A percentile compares a stretch with the other conserved stretches of the same genome.
These are phyloP conservation scores for Myriosclerotinia duriaeana DNA, from an alignment of 2,329 filamentous ascomycete species.

Conservation along the genomic window DNA sequence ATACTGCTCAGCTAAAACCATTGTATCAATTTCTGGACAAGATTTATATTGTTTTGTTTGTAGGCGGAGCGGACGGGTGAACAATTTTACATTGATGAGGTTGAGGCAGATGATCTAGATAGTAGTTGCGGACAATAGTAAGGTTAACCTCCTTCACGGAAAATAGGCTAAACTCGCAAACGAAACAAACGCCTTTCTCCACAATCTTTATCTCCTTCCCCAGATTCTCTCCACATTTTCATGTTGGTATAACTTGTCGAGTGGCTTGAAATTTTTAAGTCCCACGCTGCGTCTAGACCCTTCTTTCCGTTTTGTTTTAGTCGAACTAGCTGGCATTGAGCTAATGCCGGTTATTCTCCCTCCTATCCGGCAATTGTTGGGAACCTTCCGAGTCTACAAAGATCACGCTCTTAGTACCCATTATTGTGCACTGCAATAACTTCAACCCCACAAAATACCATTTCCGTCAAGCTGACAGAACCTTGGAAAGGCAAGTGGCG, in stretches of 20 bases:
- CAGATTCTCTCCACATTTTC: slow-evolving; percentile 17
- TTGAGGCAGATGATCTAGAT: background rate
- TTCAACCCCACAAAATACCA: background rate
- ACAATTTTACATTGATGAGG: background rate
- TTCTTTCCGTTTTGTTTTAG: background rate
- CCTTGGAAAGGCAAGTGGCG: slow-evolving; percentile 18
- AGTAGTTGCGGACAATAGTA: background rate
- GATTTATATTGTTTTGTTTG: background rate
- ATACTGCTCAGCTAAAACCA: background rate
- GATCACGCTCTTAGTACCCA: background rate
- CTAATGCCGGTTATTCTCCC: background rate
- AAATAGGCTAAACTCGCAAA: slow-evolving; percentile 13
- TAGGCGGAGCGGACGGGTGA: background rate
- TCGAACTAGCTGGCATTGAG: background rate
- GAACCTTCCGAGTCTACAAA: background rate
- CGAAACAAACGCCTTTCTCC: background rate
- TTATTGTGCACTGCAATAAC: background rate
- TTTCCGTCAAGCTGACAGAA: slow-evolving; percentile 4
- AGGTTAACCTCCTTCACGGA: background rate
- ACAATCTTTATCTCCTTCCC: slow-evolving; percentile 9
- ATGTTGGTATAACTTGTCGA: background rate
- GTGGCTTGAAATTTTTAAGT: background rate
- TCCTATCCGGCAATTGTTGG: background rate
- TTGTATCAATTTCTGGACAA: too few species aligned
- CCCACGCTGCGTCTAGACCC: background rate